phyloP scores from a whole-genome alignment of 2,329 filamentous ascomycete genomes.

The Trichoderma atroviride region DNA sequence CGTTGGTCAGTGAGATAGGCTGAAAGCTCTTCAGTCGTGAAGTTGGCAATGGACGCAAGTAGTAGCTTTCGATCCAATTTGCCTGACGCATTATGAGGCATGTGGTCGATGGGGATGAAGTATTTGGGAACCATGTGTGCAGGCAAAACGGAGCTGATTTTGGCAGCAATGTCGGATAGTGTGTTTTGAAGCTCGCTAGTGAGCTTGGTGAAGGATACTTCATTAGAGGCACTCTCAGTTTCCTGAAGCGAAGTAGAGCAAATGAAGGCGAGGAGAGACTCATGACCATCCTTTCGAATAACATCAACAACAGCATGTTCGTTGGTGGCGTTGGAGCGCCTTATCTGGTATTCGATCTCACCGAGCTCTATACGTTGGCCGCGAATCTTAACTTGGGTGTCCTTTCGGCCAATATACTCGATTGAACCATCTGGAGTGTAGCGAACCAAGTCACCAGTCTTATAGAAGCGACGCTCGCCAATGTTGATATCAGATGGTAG shows the following conservation, averaged over 20 bases:
- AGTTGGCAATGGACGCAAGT: not conserved
- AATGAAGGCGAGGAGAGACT: constrained; percentile 8
- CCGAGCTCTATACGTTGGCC: constrained; percentile 24
- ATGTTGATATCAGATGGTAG: not conserved
- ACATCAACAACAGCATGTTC: constrained; percentile 11
- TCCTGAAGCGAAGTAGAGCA: constrained; percentile 12
- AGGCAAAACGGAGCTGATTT: not conserved
- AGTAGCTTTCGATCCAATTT: constrained; percentile 23
- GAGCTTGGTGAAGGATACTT: not conserved
- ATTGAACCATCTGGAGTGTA: constrained; percentile 11
- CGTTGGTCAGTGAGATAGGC: constrained; percentile 10
- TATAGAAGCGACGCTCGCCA: constrained; percentile 24
- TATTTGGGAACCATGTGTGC: constrained; percentile 21
- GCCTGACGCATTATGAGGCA: constrained; percentile 23
- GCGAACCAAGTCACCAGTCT: constrained; percentile 25
- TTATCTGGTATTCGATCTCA: constrained; percentile 21
- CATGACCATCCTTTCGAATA: not conserved
- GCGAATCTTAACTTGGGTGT: constrained; percentile 25
- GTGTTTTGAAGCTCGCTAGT: not conserved
- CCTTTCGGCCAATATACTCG: constrained; percentile 18
- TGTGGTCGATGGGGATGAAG: constrained; percentile 10
- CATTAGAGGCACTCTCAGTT: constrained; percentile 2
- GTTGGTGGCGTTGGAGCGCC: not conserved
- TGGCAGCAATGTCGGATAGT: not conserved
- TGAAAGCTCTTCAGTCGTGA: not conserved